Evolutionary conservation across 139 green algal species (phyloP).

Genomic region (Axilococcus clingmanii): DNA sequence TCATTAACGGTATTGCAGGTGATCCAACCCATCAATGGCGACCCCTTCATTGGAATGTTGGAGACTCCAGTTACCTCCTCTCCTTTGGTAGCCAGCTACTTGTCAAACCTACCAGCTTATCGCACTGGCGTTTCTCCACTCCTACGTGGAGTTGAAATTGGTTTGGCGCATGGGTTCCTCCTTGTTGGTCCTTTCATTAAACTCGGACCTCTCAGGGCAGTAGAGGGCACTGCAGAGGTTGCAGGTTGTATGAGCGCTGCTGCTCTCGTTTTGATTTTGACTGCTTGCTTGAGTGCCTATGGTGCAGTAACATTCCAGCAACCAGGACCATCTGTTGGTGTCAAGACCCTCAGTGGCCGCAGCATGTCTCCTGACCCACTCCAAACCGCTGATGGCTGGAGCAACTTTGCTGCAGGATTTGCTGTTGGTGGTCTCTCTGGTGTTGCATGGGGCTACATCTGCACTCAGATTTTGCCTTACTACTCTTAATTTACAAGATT

Average conservation of each 20-base stretch:
- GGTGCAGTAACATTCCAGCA: conserved; percentile 82
- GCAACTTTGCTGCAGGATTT: conserved; percentile 80
- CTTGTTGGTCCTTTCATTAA: conserved; percentile 96
- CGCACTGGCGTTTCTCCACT: conserved; percentile 81
- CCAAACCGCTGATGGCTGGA: conserved; percentile 63
- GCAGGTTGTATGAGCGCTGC: conserved; percentile 76
- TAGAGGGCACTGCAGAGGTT: conserved; percentile 70
- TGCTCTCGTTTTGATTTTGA: conserved; percentile 87
- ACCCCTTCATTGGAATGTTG: conserved; percentile 94
- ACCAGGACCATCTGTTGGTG: conserved; percentile 39
- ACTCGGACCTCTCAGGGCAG: conserved; percentile 77
- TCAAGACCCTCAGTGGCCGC: conserved; percentile 89
- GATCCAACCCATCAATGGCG: conserved; percentile 89
- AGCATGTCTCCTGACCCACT: conserved; percentile 51
- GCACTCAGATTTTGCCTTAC: conserved; percentile 73
- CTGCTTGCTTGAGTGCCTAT: conserved; percentile 84
- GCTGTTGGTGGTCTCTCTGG: conserved; percentile 84
- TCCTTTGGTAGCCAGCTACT: conserved; percentile 79
- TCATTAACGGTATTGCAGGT: too few relatives aligned
- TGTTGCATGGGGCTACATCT: conserved; percentile 81
- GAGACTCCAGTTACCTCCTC: conserved; percentile 94
- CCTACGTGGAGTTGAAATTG: conserved; percentile 94
- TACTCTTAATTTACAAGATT: too few relatives aligned
- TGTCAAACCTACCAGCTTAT: conserved; percentile 96
- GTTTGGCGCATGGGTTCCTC: conserved; percentile 92